Evolutionary conservation across 106 monocot species (phyloP), one percentile per base, ranked within the genome.

Genomic region (Iris macrosiphon): DNA sequence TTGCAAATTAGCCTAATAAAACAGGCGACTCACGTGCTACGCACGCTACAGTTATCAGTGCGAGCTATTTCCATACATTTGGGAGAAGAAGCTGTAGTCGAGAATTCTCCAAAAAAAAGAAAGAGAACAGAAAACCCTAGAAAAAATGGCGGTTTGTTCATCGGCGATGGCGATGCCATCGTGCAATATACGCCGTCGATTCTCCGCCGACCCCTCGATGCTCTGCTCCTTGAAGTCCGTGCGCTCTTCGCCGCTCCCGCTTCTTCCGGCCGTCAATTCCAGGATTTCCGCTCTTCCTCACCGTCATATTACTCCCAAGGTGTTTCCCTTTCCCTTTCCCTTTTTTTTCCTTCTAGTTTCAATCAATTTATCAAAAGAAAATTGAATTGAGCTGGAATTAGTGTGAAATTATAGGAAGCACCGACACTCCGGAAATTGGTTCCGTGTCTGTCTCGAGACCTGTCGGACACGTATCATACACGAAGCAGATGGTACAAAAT

Each of bases 271-370:
- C 31, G 18, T 33, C 23, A 52, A 3, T 27, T 33, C 49, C 42
- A 33, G 58, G 60, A 50, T 83, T 18, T 57, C 55, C 42, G 34
- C 60, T 25, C 17, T 31, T 37, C 52, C 66, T 2, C 73, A 31
- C 20, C 76, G 76, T 37, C 73, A 59, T 25, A 60, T 66, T 41
- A 40, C 45, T 58, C 72, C 79, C 2, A 49, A 34, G 79, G 85
- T 85, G 16, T 47, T 49, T 15, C 9, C 3, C 40, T 4, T 10
- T 21, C 3, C 34, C 26, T 52, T 21, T 39, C 10, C 29, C 21
- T 20, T 0, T n/a, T 18, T 63, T 2, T 25, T 33, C 1, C 1
- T 11, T 9, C 27, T 40, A 27, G 8, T 20, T 8, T 52, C 7
- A 13, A 8, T 27, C n/a, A n/a, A n/a, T n/a, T n/a, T n/a, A n/a